Percentiles rank a stretch among this genome's conserved stretches.
Conservation (phyloP, 2,329 filamentous ascomycete species). For the Aspergillus ochraceus region DNA sequence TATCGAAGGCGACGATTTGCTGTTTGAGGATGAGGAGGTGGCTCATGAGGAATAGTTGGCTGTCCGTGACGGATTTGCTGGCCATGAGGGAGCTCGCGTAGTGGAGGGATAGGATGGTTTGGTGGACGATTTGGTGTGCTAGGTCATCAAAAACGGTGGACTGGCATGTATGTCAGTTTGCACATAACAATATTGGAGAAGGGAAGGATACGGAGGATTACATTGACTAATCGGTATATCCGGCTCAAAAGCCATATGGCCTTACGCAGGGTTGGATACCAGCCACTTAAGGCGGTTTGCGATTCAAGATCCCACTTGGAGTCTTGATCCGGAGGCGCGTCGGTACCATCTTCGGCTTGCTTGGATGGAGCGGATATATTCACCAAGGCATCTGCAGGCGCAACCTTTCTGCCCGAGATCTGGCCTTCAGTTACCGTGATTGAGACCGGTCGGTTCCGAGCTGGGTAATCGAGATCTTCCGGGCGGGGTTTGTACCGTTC, state of each 20-base stretch:
- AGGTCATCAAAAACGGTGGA: conserved; percentile 70
- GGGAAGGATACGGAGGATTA: conserved; percentile 27
- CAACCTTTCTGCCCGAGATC: conserved; percentile 56
- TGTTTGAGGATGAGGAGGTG: conserved; percentile 95
- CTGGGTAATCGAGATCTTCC: conserved; percentile 65
- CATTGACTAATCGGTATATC: conserved; percentile 69
- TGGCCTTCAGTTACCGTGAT: conserved; percentile 44
- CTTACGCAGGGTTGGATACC: conserved; percentile 68
- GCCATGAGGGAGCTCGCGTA: conserved; percentile 72
- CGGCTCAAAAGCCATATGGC: conserved; percentile 68
- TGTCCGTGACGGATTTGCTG: conserved; percentile 66
- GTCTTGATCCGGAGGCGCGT: conserved; percentile 43
- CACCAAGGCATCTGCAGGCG: conserved; percentile 39
- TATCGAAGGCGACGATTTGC: conserved; percentile 93
- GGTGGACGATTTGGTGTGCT: conserved; percentile 80
- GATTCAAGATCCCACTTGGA: conserved; percentile 56
- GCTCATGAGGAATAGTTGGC: conserved; percentile 89
- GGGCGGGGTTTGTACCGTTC: conserved; percentile 65
- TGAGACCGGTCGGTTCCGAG: conserved; percentile 48
- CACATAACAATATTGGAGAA: not conserved
- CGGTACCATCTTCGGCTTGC: conserved; percentile 52
- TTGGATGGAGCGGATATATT: conserved; percentile 52
- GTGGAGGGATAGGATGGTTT: conserved; percentile 81
- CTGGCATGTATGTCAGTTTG: conserved; percentile 35
- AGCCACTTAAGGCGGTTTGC: conserved; percentile 58